A percentile compares a stretch with the other conserved stretches of the same genome.
phyloP scores from a whole-genome alignment of 2,329 filamentous ascomycete genomes.

The Cladosporium colombiae region DNA sequence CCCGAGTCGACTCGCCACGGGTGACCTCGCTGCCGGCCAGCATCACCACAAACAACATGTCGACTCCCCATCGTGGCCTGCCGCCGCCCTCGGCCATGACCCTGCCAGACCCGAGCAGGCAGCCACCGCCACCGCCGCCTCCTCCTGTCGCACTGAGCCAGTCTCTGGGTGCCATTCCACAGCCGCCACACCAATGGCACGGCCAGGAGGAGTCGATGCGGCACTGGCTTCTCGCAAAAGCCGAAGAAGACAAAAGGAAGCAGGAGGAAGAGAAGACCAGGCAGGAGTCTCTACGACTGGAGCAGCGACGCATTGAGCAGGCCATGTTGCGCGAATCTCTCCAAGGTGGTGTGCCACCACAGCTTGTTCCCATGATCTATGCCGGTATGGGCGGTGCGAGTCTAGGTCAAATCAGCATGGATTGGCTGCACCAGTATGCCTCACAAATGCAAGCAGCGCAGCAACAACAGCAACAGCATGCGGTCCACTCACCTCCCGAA shows the following conservation, averaged over 20 bases:
- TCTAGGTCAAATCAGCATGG: slow-evolving; percentile 50
- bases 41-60: slow-evolving; percentile 44
- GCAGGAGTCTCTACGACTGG: slow-evolving; percentile 51
- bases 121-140: slow-evolving; percentile 27
- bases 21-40: slow-evolving; percentile 45
- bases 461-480: slow-evolving; percentile 37
- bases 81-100: slow-evolving; percentile 57
- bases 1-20: slow-evolving; percentile 41
- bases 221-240: slow-evolving; percentile 53
- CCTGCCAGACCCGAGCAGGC: slow-evolving; percentile 49
- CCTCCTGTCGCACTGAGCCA: slow-evolving; percentile 41
- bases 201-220: slow-evolving; percentile 54
- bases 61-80: slow-evolving; percentile 54
- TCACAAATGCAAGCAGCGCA: slow-evolving; percentile 48
- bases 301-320: slow-evolving; percentile 55
- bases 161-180: slow-evolving; percentile 40
- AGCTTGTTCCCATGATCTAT: slow-evolving; percentile 56
- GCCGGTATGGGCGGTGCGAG: slow-evolving; percentile 53
- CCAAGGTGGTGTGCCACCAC: slow-evolving; percentile 53
- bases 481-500: slow-evolving; percentile 43
- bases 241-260: slow-evolving; percentile 54
- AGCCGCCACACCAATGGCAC: slow-evolving; percentile 46
- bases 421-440: slow-evolving; percentile 54
- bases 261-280: slow-evolving; percentile 57
- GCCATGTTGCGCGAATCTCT: slow-evolving; percentile 55